Conservation (phyloP, 306 rosid species). For the Malus sieversii region DNA sequence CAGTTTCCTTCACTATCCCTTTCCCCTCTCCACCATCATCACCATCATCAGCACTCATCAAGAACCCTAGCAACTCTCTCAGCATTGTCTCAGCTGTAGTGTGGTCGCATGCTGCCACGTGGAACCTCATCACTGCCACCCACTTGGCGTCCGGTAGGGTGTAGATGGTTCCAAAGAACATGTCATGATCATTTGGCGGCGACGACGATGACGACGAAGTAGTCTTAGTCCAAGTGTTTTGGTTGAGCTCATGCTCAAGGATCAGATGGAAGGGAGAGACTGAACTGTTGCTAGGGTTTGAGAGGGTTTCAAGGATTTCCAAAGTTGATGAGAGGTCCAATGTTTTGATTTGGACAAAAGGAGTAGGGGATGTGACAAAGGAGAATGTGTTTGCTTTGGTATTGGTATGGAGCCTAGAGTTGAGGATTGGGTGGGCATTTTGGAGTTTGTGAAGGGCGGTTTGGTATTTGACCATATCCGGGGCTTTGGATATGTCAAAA, state of each 20-base stretch:
- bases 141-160: conserved; percentile 5
- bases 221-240: conserved; percentile 17
- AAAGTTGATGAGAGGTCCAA: conserved; percentile 6
- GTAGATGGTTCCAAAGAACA: conserved; percentile 25
- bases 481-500: conserved; percentile 21
- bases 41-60: neutral
- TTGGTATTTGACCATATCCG: conserved; percentile 21
- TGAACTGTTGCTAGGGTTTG: conserved; percentile 1
- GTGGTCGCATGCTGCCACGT: conserved; percentile 50
- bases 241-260: conserved; percentile 46
- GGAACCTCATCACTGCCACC: conserved; percentile 36
- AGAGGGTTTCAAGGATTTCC: conserved; percentile 1
- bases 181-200: conserved; percentile 8
- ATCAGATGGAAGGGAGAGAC: conserved; percentile 30
- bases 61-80: conserved; percentile 28
- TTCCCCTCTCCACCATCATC: neutral
- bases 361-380: conserved; percentile 24
- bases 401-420: conserved; percentile 28
- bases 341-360: conserved; percentile 22
- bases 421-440: conserved; percentile 51
- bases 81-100: conserved; percentile 46
- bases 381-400: conserved; percentile 15
- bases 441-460: conserved; percentile 39
- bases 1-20: neutral
- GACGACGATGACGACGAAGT: neutral